Base-by-base conservation (phyloP, 78 protist genomes). In the Dictyostelium firmibasis region DNA sequence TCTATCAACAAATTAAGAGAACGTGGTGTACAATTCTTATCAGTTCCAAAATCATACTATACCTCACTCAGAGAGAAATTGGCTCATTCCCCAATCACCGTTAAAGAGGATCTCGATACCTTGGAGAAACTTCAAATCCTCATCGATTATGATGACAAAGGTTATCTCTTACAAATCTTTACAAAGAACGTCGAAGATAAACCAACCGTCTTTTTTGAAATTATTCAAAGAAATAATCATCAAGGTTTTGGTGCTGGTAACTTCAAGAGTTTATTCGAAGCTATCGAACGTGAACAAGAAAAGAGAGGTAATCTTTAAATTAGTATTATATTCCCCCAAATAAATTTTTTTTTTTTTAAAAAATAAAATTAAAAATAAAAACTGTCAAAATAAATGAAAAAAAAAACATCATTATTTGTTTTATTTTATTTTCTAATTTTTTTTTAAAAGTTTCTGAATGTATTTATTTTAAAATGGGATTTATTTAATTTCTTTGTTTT, bases 131-230 rank as follows among this genome's bases (percentile, higher is more conserved):
- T 93, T 41, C 29, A 85, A 79, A 97, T 98, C 83, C 97, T 98
- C 57, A 94, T 98, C 83, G 99, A 98, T 93, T 97, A 81, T 35
- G 98, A 98, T 94, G 98, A 98, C 23, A 78, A 89, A 27, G 99
- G 99, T 81, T 97, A 97, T 87, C 96, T 98, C 77, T 95, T 98
- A 81, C 99, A 98, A 96, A 97, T 98, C 87, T 98, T 98, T 96
- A 98, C 98, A 74, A 94, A 93, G 75, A 98, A 98, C 27, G 83
- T 95, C 20, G 96, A 96, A 93, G 98, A 97, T 76, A 87, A 98
- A 79, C 99, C 99, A 91, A 98, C 99, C 33, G 86, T 98, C 70
- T 98, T 98, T 91, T 62, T 93, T 62, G 99, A 98, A 97, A 91
- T 98, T 60, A 95, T 97, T 67, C 98, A 98, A 97, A 93, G 98